Evolutionary conservation across 1,139 yeast genomes (phyloP).

Genomic region (Geotrichum fermentans): DNA sequence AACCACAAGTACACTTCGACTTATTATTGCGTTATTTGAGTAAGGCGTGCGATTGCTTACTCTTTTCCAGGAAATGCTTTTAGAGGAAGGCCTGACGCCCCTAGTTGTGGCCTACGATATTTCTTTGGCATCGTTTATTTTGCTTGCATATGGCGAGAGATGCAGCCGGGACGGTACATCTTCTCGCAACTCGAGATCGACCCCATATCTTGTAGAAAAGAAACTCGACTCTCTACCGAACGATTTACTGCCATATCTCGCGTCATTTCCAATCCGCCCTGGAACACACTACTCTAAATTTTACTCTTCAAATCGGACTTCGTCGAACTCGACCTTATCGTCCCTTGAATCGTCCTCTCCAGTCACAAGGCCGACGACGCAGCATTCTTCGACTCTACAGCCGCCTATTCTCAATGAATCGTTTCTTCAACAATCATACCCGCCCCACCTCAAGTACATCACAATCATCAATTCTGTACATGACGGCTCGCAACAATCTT

Average conservation of each 20-base stretch:
- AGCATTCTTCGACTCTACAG: background rate
- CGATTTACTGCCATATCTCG: slow-evolving; percentile 18
- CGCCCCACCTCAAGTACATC: slow-evolving; percentile 31
- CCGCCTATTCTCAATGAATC: background rate
- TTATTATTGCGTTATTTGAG: no score
- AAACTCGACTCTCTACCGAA: slow-evolving; percentile 20
- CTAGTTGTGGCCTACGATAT: slow-evolving; percentile 1
- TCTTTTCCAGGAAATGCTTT: no score
- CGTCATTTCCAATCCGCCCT: slow-evolving; percentile 18
- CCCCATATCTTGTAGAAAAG: slow-evolving; percentile 18
- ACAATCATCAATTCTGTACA: slow-evolving; percentile 38
- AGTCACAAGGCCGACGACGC: background rate
- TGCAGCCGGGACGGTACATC: background rate
- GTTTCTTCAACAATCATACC: slow-evolving; percentile 15
- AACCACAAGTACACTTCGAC: no score
- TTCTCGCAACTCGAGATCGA: slow-evolving; percentile 1
- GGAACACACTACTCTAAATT: slow-evolving; percentile 1
- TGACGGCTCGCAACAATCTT: slow-evolving; percentile 29
- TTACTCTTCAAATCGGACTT: background rate
- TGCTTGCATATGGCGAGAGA: slow-evolving; percentile 13
- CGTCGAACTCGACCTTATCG: slow-evolving; percentile 4
- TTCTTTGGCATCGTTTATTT: background rate
- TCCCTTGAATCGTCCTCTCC: slow-evolving; percentile 14
- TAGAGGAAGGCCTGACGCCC: background rate
- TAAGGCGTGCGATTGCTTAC: no score